phyloP scores from a whole-genome alignment of 2,329 filamentous ascomycete species.

The Penicillium aurantiogriseum region DNA sequence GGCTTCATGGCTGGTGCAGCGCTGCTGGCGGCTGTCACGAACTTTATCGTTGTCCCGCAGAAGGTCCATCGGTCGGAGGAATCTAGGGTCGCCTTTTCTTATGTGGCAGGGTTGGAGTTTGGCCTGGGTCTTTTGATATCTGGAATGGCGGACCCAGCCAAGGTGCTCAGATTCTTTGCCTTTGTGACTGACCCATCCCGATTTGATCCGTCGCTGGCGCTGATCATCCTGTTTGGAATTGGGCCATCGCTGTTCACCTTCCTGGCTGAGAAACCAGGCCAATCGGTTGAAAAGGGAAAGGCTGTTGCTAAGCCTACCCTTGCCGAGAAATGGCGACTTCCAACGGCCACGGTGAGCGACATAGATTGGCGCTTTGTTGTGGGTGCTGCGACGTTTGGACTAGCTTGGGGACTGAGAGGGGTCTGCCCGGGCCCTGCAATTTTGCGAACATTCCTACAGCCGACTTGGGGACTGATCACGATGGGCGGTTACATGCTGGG shows the following conservation, averaged over 20 bases:
- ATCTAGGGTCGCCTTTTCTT: constrained; percentile 41
- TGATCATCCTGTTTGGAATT: constrained; percentile 52
- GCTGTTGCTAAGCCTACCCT: constrained; percentile 40
- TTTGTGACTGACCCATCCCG: constrained; percentile 43
- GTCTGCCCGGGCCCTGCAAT: constrained; percentile 54
- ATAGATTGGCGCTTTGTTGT: constrained; percentile 50
- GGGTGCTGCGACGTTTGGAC: constrained; percentile 50
- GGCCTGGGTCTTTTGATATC: constrained; percentile 52
- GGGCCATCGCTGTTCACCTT: constrained; percentile 46
- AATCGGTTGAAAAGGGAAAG: constrained; percentile 24
- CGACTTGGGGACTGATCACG: constrained; percentile 49
- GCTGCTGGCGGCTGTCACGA: constrained; percentile 31
- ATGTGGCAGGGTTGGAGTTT: constrained; percentile 51
- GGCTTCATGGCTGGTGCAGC: constrained; percentile 36
- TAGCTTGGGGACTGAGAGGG: constrained; percentile 53
- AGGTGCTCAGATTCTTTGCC: constrained; percentile 52
- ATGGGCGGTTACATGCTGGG: constrained; percentile 50
- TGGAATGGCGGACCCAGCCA: constrained; percentile 52
- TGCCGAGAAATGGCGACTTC: constrained; percentile 43
- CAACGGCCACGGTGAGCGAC: constrained; percentile 47
- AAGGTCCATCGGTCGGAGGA: constrained; percentile 28
- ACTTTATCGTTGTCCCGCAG: constrained; percentile 36
- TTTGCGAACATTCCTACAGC: constrained; percentile 48
- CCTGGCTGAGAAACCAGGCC: constrained; percentile 31
- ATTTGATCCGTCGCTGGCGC: constrained; percentile 52